Evolutionary conservation across 768 basidiomycete genomes (phyloP).

Genomic region (Boletus vinaceobasis): DNA sequence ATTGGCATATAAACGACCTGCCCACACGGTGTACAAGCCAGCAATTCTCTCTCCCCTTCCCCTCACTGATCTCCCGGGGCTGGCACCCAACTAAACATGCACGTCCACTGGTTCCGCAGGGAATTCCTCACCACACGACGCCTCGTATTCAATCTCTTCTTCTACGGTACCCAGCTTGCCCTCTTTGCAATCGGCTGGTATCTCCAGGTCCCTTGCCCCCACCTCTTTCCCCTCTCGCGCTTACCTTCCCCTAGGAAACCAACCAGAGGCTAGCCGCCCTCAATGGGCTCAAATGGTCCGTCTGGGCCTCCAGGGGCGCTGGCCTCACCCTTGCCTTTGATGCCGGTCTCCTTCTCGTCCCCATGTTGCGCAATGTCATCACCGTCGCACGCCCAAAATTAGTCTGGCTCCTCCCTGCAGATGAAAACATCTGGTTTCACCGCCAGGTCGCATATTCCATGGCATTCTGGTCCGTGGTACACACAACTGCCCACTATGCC

Average conservation of each 20-base stretch:
- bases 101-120: constrained; percentile 58
- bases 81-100: not conserved
- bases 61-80: not conserved
- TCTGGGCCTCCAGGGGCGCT: constrained; percentile 89
- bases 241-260: constrained; percentile 41
- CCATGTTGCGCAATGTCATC: constrained; percentile 87
- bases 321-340: constrained; percentile 87
- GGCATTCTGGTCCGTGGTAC: constrained; percentile 90
- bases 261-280: constrained; percentile 67
- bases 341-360: constrained; percentile 81
- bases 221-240: not conserved
- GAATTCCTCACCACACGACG: constrained; percentile 64
- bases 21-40: not conserved
- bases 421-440: constrained; percentile 97
- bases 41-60: not conserved
- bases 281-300: constrained; percentile 77
- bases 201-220: constrained; percentile 52
- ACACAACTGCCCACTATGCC: constrained; percentile 91
- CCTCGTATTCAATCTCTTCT: constrained; percentile 71
- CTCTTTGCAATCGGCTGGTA: constrained; percentile 89
- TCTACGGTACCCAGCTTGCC: constrained; percentile 72
- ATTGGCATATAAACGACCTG: not conserved
- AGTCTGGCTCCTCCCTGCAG: constrained; percentile 83
- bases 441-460: constrained; percentile 92
- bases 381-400: constrained; percentile 78